These are phyloP conservation scores for Rhododendron ferrugineum DNA, from an alignment of 148 eudicot genomes.

Conservation along the genomic window DNA sequence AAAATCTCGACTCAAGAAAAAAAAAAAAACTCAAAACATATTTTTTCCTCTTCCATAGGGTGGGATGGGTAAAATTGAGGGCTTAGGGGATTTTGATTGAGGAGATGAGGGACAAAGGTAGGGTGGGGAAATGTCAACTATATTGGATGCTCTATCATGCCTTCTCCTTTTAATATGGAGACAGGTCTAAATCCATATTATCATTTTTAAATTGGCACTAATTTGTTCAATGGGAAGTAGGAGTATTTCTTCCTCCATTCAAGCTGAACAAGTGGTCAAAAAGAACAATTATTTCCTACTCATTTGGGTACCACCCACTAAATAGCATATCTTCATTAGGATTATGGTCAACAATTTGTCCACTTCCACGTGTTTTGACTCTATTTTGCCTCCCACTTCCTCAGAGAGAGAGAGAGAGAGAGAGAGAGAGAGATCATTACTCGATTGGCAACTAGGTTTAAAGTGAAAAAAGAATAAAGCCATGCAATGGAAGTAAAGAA, in stretches of 20 bases:
- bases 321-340: constrained; percentile 20
- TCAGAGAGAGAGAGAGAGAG: background rate
- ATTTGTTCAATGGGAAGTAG: background rate
- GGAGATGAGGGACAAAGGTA: background rate
- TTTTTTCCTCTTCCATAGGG: background rate
- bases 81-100: background rate
- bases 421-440: background rate
- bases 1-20: background rate
- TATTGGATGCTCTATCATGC: constrained; percentile 11
- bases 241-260: background rate
- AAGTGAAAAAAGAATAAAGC: background rate
- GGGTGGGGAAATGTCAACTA: background rate
- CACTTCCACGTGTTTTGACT: constrained; percentile 20
- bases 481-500: background rate
- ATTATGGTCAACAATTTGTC: constrained; percentile 20
- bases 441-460: constrained; percentile 9
- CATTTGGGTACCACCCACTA: constrained; percentile 31
- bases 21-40: background rate
- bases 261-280: background rate
- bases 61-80: background rate
- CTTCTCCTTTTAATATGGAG: background rate
- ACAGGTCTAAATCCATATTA: background rate
- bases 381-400: constrained; percentile 18
- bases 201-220: background rate
- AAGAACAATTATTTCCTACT: constrained; percentile 28